phyloP scores from a whole-genome alignment of 2,329 filamentous ascomycete species.

The Tolypocladium inflatum region DNA sequence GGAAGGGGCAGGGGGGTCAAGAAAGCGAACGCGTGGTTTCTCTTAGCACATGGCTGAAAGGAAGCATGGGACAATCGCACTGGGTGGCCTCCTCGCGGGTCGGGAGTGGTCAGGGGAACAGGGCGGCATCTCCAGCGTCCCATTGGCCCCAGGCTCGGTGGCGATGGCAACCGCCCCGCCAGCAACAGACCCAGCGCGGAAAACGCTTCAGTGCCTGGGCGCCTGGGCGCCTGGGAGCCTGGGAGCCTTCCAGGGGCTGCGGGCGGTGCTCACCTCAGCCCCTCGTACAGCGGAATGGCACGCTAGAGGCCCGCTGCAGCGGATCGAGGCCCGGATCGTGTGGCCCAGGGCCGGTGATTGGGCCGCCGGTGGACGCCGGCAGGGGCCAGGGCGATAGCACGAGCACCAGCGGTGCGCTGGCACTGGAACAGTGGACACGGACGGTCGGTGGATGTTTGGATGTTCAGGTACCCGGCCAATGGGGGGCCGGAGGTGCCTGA shows the following conservation, averaged over 20 bases:
- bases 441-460: neutral
- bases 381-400: neutral
- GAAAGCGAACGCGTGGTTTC: neutral
- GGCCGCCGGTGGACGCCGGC: neutral
- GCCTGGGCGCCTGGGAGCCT: too few relatives aligned
- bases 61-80: too few relatives aligned
- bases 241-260: neutral
- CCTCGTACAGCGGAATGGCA: neutral
- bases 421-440: neutral
- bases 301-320: neutral
- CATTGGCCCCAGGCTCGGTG: neutral
- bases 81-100: too few relatives aligned
- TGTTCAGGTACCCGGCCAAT: slow-evolving; percentile 21
- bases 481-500: slow-evolving; percentile 13
- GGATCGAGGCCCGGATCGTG: neutral
- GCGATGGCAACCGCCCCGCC: neutral
- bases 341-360: neutral
- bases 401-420: neutral
- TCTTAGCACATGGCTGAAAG: neutral
- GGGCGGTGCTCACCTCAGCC: neutral
- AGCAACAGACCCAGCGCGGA: neutral
- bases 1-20: neutral
- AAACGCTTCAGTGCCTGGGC: neutral
- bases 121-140: neutral
- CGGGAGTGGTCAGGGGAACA: too few relatives aligned